Evolutionary conservation across 768 basidiomycete species (phyloP).

Genomic region (Lactarius sanguifluus): DNA sequence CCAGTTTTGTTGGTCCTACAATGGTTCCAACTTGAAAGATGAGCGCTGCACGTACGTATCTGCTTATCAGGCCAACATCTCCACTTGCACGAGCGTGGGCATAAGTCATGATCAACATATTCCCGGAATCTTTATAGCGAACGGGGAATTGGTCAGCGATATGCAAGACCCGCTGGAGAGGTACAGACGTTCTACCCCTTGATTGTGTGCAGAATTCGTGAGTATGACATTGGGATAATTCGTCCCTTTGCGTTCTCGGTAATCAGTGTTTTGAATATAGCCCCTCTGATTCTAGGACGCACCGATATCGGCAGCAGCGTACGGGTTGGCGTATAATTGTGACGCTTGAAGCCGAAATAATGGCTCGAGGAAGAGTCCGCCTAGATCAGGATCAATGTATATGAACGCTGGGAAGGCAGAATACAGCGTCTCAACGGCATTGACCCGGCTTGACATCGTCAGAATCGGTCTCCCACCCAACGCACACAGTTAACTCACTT

Average conservation of each 20-base stretch:
- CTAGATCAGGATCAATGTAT: conserved; percentile 54
- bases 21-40: too few relatives aligned
- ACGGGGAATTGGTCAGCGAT: neutral
- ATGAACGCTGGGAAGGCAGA: conserved; percentile 51
- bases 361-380: conserved; percentile 33
- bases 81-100: conserved; percentile 34
- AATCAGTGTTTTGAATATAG: neutral
- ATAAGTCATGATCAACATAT: conserved; percentile 40
- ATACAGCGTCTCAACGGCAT: conserved; percentile 56
- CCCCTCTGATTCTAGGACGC: neutral
- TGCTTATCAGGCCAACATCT: conserved; percentile 32
- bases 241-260: neutral
- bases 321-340: conserved; percentile 23
- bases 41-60: conserved; percentile 23
- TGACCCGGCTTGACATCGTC: conserved; percentile 33
- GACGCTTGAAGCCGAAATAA: conserved; percentile 28
- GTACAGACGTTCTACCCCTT: conserved; percentile 22
- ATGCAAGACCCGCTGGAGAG: neutral
- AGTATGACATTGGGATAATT: conserved; percentile 10
- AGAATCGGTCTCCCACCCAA: neutral
- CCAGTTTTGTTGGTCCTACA: neutral
- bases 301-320: conserved; percentile 31
- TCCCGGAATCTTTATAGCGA: conserved; percentile 33
- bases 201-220: neutral
- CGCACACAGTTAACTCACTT: neutral